Evolutionary conservation across 805 yeast genomes (phyloP).

Genomic region (Candida insectalens): DNA sequence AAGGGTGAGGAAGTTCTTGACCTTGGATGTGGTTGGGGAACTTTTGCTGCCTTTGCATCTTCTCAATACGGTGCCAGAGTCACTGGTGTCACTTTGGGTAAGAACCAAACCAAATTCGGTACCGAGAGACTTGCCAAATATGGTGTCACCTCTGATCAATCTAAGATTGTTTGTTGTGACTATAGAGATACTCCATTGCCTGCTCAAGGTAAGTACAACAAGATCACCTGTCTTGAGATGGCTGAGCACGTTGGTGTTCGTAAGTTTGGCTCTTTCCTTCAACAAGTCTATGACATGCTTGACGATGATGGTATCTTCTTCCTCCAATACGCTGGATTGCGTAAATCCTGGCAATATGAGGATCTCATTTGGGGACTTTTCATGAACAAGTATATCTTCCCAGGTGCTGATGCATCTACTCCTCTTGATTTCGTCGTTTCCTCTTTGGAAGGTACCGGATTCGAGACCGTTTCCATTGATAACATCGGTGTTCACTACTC

Average conservation of each 20-base stretch:
- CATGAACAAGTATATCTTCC: constrained; percentile 94
- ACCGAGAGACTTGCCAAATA: constrained; percentile 57
- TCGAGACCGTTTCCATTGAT: constrained; percentile 75
- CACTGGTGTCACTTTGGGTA: constrained; percentile 85
- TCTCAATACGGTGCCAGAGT: constrained; percentile 75
- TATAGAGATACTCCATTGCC: constrained; percentile 86
- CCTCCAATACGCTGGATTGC: constrained; percentile 82
- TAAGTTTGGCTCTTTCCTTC: constrained; percentile 64
- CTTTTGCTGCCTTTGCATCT: constrained; percentile 78
- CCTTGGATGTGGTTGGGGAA: constrained; percentile 96
- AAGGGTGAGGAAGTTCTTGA: constrained; percentile 72
- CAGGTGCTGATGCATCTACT: constrained; percentile 95
- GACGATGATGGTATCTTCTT: constrained; percentile 87
- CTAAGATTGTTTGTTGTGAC: constrained; percentile 71
- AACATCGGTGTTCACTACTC: constrained; percentile 91
- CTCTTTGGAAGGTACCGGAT: constrained; percentile 72
- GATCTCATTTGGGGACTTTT: constrained; percentile 90
- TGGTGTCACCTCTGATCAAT: constrained; percentile 61
- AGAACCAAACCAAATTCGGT: constrained; percentile 88
- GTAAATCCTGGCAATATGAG: constrained; percentile 92
- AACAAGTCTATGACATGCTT: constrained; percentile 76
- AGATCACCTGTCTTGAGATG: constrained; percentile 89
- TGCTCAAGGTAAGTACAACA: constrained; percentile 48
- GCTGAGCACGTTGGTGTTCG: constrained; percentile 94
- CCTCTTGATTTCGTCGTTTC: constrained; percentile 79